Evolutionary conservation across 495 filamentous ascomycete species (phyloP).

Genomic region (Symbiotaphrina buchneri): DNA sequence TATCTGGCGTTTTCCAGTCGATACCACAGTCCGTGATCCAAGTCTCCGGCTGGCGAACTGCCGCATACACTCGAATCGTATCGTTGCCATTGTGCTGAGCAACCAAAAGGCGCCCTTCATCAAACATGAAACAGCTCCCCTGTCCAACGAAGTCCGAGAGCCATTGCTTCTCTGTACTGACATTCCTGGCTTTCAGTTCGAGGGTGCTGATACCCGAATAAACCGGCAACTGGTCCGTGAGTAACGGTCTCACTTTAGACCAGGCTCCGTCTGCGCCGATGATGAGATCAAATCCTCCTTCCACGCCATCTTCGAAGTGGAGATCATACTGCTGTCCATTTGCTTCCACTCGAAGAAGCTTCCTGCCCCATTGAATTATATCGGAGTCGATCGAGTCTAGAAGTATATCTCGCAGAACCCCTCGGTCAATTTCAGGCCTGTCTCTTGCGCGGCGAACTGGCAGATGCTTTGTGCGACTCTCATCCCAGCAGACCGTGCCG

Average conservation of each 20-base stretch:
- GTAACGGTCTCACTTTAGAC: constrained; percentile 23
- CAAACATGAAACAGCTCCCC: constrained; percentile 21
- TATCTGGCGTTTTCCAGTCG: constrained; percentile 6
- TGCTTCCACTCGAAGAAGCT: constrained; percentile 6
- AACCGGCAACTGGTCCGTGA: constrained; percentile 22
- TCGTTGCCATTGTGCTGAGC: constrained; percentile 23
- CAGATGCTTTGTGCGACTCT: neutral
- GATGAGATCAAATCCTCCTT: constrained; percentile 24
- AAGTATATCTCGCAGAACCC: constrained; percentile 3
- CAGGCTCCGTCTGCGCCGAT: constrained; percentile 43
- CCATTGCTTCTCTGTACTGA: constrained; percentile 11
- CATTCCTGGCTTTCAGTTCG: constrained; percentile 14
- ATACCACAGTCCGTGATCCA: constrained; percentile 16
- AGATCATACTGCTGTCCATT: constrained; percentile 7
- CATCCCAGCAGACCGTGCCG: neutral
- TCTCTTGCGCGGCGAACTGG: no score
- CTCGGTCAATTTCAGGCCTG: neutral
- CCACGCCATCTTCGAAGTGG: constrained; percentile 11
- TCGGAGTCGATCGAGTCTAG: constrained; percentile 8
- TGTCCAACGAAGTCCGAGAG: constrained; percentile 18
- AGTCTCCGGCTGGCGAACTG: constrained; percentile 11
- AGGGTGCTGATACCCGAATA: constrained; percentile 23
- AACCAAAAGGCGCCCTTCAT: constrained; percentile 15
- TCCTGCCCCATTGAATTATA: constrained; percentile 8
- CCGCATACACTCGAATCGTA: constrained; percentile 16